Base-by-base conservation (phyloP, 805 yeast genomes). In the Hanseniaspora jakobsenii region DNA sequence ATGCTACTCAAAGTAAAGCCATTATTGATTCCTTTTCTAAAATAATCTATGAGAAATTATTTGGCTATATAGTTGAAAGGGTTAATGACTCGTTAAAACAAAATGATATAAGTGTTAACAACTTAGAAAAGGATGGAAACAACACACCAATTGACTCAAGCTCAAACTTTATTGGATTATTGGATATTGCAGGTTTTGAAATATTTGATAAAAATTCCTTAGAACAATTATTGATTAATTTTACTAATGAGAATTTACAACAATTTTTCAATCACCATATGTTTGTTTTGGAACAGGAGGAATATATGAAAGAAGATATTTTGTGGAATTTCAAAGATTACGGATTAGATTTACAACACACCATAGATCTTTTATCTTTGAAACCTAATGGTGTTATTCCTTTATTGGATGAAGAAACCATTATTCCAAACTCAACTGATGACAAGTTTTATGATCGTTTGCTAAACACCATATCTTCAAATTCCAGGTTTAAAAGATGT, bases 201-300 rank as follows among this genome's bases (percentile, higher is more conserved):
- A 95, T 91, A 57, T 91, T 91, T 61, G 82, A 83, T 52, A 75
- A 75, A 53, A 91, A 91, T 63, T 87, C 96, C 1, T 91, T 91
- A 56, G 98, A 91, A 63, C 98, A 91, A 62, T 78, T 91, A 57
- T 89, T 98, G 64, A 89, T 89, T 63, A 89, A 89, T 59, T 91
- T 87, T 61, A 95, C 97, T 37, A 89, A 89, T 63, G 98, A 91
- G 65, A 91, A 89, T 62, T 71, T 91, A 50, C 98, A 91, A 61
- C 98, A 91, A 61, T 95, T 91, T 61, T 91, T 91, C 66, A 91
- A 89, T 57, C 96, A 87, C 65, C 96, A 91, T 59, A 95, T 91
- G 63, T 91, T 91, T 73, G 87, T 91, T 55, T 73, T 91, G 49
- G 99, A 91, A 59, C 97, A 91, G 66, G 94, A 85, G 58, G 97